Conservation (phyloP, 2,329 filamentous ascomycete species). For the Ceratocystis papillata region DNA sequence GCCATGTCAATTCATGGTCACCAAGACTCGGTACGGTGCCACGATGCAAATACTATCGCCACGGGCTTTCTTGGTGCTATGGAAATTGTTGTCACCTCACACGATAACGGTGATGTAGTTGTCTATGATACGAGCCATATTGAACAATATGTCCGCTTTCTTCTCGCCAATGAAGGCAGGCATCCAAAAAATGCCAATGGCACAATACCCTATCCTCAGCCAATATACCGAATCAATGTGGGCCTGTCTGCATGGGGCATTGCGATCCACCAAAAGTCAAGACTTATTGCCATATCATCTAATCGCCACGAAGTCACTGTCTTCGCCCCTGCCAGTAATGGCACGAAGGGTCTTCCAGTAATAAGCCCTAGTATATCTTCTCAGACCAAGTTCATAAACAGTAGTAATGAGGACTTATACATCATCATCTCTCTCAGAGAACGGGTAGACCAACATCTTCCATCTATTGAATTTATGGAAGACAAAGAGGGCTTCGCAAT, state of each 20-base stretch:
- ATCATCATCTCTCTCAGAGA: slow-evolving; percentile 1
- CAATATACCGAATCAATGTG: slow-evolving; percentile 50
- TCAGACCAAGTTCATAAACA: not conserved
- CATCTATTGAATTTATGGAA: slow-evolving; percentile 43
- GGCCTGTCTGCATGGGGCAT: slow-evolving; percentile 18
- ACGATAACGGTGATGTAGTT: slow-evolving; percentile 65
- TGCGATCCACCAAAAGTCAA: slow-evolving; percentile 20
- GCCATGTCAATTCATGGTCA: slow-evolving; percentile 39
- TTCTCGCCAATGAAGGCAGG: slow-evolving; percentile 25
- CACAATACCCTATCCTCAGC: slow-evolving; percentile 27
- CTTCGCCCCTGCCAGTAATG: slow-evolving; percentile 36
- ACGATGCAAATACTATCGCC: slow-evolving; percentile 59
- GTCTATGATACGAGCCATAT: slow-evolving; percentile 55
- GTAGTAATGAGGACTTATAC: not conserved
- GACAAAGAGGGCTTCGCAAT: slow-evolving; percentile 39
- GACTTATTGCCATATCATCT: slow-evolving; percentile 48
- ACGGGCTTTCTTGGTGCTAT: slow-evolving; percentile 57
- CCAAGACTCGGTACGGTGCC: slow-evolving; percentile 42
- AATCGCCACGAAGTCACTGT: slow-evolving; percentile 52
- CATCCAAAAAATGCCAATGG: not conserved
- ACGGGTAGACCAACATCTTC: slow-evolving; percentile 36
- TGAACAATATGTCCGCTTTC: slow-evolving; percentile 34
- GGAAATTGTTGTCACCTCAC: slow-evolving; percentile 57
- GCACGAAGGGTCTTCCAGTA: slow-evolving; percentile 3
- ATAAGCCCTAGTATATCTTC: not conserved